Conservation (phyloP, 176 grass and related monocot genomes). For the Eragrostis curvula region DNA sequence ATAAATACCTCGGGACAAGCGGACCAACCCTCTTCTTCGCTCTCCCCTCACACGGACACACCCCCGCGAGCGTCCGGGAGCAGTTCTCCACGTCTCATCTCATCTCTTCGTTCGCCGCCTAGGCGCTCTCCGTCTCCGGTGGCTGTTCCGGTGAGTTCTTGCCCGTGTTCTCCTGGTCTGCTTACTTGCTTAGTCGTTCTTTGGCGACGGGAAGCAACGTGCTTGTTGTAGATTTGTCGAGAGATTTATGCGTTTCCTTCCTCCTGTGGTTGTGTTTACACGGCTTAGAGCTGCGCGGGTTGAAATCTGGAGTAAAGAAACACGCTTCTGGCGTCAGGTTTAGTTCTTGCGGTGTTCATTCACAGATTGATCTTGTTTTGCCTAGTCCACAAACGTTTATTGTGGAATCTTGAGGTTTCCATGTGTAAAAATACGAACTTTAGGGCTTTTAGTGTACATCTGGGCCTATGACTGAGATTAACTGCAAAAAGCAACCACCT, state of each 20-base stretch:
- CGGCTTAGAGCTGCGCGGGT: not conserved
- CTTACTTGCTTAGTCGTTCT: not conserved
- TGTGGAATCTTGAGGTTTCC: not conserved
- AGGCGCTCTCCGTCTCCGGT: not conserved
- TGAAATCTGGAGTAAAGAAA: constrained; percentile 4
- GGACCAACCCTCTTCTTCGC: not conserved
- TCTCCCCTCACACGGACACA: too few relatives aligned
- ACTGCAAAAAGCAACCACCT: not conserved
- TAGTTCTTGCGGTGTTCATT: not conserved
- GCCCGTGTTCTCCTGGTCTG: not conserved
- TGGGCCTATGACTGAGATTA: not conserved
- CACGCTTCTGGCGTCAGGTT: not conserved
- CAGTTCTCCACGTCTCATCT: constrained; percentile 8
- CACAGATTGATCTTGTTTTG: not conserved
- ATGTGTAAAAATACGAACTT: not conserved
- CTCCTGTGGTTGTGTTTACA: not conserved
- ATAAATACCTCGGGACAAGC: not conserved
- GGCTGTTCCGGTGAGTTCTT: constrained; percentile 31
- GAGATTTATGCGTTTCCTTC: not conserved
- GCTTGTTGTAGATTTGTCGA: not conserved
- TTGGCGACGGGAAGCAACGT: too few relatives aligned
- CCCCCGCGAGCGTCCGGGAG: too few relatives aligned
- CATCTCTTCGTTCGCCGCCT: not conserved
- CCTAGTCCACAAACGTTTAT: not conserved
- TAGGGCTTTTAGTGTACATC: not conserved